phyloP scores from a whole-genome alignment of 1,284 basidiomycete genomes.

The Cerioporus squamosus region DNA sequence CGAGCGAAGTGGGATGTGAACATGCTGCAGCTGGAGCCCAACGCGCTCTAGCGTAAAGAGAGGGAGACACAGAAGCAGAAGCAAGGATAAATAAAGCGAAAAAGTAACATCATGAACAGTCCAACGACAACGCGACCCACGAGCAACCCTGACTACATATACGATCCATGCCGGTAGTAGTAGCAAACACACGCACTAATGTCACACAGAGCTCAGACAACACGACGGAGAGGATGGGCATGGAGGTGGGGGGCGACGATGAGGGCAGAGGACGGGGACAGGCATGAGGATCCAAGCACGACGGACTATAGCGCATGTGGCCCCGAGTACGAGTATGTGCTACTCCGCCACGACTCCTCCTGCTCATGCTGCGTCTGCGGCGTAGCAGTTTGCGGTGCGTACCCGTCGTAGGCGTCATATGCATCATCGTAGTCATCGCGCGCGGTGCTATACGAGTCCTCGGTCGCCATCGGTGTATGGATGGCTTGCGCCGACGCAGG shows the following conservation, averaged over 20 bases:
- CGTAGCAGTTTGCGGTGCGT: constrained; percentile 2
- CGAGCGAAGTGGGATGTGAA: constrained; percentile 4
- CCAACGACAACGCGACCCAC: not conserved
- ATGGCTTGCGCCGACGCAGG: not conserved
- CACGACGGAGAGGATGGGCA: not conserved
- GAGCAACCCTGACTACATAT: not conserved
- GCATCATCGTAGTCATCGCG: constrained; percentile 15
- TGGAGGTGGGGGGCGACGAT: not conserved
- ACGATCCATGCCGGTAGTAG: not conserved
- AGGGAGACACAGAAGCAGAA: constrained; percentile 16
- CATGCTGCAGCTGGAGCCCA: not conserved
- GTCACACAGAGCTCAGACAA: constrained; percentile 18
- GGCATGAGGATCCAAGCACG: not conserved
- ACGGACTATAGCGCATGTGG: constrained; percentile 22
- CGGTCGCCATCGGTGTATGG: constrained; percentile 21
- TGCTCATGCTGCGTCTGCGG: constrained; percentile 10
- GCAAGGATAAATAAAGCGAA: constrained; percentile 28
- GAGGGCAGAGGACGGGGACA: not conserved
- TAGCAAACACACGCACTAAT: constrained; percentile 20
- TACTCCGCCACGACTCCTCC: constrained; percentile 26
- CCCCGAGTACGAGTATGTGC: constrained; percentile 25
- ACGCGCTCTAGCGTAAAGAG: not conserved
- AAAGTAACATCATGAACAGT: constrained; percentile 1
- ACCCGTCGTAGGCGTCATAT: constrained; percentile 4
- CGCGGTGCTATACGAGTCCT: constrained; percentile 21